Conservation (phyloP, 495 filamentous ascomycete genomes). For the Penicillium roqueforti region DNA sequence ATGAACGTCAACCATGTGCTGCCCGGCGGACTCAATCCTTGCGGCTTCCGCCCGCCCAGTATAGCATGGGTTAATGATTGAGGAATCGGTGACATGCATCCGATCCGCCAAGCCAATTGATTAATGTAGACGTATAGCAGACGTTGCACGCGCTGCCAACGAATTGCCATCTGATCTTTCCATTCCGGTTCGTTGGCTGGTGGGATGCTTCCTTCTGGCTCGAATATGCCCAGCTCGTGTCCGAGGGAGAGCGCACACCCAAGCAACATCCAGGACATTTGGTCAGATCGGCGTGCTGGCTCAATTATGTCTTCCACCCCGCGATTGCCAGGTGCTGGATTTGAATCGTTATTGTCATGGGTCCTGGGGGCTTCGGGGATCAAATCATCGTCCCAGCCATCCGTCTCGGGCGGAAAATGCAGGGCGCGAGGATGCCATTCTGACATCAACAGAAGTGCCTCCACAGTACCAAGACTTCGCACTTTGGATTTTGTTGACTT, state of each 20-base stretch:
- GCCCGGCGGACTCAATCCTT: conserved; percentile 26
- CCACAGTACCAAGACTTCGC: conserved; percentile 49
- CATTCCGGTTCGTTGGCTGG: conserved; percentile 27
- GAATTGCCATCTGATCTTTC: conserved; percentile 36
- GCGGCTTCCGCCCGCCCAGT: conserved; percentile 29
- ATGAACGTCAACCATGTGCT: conserved; percentile 44
- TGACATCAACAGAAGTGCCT: conserved; percentile 50
- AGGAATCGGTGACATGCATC: conserved; percentile 50
- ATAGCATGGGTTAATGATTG: conserved; percentile 46
- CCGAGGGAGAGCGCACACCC: conserved; percentile 49
- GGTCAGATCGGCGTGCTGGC: conserved; percentile 49
- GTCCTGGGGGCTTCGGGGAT: conserved; percentile 22
- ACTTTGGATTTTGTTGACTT: conserved; percentile 42
- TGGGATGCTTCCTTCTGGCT: conserved; percentile 31
- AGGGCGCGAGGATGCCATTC: conserved; percentile 54
- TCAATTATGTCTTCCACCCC: conserved; percentile 50
- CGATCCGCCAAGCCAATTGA: conserved; percentile 50
- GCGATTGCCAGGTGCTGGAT: conserved; percentile 27
- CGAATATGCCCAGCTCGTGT: conserved; percentile 50
- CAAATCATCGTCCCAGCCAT: conserved; percentile 47
- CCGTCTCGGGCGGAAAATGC: conserved; percentile 50
- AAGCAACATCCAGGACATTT: conserved; percentile 56
- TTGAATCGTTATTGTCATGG: conserved; percentile 15
- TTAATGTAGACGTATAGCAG: conserved; percentile 52
- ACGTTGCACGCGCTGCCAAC: conserved; percentile 43